phyloP scores from a whole-genome alignment of 805 yeast species.

The Ascoidea rubescens region DNA sequence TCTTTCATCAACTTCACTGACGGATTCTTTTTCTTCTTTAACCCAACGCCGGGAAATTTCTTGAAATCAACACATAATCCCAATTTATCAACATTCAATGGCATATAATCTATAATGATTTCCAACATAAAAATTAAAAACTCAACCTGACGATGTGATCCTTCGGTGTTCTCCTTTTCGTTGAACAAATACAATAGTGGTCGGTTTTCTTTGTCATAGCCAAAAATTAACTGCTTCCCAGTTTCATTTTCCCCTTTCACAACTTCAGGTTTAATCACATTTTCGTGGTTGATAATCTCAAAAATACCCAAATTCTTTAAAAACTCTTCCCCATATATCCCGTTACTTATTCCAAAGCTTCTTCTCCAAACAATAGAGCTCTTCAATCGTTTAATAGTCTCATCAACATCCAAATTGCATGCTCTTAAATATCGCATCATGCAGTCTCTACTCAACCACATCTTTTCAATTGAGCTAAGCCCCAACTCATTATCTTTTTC shows the following conservation, averaged over 20 bases:
- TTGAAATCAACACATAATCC: conserved; percentile 44
- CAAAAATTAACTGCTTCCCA: conserved; percentile 39
- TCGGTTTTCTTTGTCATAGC: conserved; percentile 38
- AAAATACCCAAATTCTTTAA: neutral
- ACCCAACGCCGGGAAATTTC: conserved; percentile 22
- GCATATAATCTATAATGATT: conserved; percentile 35
- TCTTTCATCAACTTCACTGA: conserved; percentile 34
- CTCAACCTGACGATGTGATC: conserved; percentile 38
- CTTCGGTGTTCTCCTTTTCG: conserved; percentile 41
- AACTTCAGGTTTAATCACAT: conserved; percentile 24
- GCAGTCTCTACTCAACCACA: conserved; percentile 35
- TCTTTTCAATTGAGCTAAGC: conserved; percentile 20
- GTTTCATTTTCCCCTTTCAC: conserved; percentile 35
- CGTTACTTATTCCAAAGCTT: conserved; percentile 26
- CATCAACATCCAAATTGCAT: conserved; percentile 31
- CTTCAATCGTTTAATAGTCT: conserved; percentile 29
- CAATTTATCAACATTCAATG: conserved; percentile 43
- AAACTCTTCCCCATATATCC: conserved; percentile 6
- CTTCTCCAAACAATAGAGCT: conserved; percentile 42
- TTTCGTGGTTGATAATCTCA: conserved; percentile 15
- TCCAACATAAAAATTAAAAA: conserved; percentile 46
- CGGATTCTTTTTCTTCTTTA: conserved; percentile 28
- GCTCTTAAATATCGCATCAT: conserved; percentile 37
- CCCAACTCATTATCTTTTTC: neutral
- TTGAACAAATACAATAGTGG: conserved; percentile 38